Evolutionary conservation across 805 yeast genomes (phyloP).

Genomic region (Pichia pseudocactophila): DNA sequence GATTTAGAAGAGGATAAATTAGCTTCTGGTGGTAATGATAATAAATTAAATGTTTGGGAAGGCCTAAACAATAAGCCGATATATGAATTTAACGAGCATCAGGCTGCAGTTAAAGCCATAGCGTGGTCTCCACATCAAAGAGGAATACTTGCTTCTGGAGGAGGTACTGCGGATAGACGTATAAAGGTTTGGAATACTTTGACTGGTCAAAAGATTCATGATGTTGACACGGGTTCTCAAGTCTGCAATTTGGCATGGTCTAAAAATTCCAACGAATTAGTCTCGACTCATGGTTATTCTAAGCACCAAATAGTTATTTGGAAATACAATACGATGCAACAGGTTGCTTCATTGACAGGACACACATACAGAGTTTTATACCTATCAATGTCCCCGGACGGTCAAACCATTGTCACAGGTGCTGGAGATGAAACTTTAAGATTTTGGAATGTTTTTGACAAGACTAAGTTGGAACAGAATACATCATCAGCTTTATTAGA

Average conservation of each 20-base stretch:
- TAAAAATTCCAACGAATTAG: conserved; percentile 81
- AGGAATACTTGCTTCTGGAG: conserved; percentile 90
- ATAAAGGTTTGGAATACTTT: conserved; percentile 89
- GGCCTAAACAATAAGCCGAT: conserved; percentile 63
- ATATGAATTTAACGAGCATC: conserved; percentile 69
- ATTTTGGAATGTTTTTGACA: conserved; percentile 92
- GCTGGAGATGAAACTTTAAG: conserved; percentile 97
- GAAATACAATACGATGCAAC: conserved; percentile 91
- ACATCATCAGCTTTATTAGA: conserved; percentile 59
- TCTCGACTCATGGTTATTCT: conserved; percentile 91
- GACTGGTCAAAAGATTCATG: conserved; percentile 63
- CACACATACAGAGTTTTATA: conserved; percentile 90
- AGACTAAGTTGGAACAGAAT: conserved; percentile 47
- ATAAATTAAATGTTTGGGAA: conserved; percentile 80
- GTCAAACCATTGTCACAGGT: conserved; percentile 93
- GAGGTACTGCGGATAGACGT: conserved; percentile 90
- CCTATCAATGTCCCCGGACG: conserved; percentile 87
- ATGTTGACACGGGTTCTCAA: conserved; percentile 93
- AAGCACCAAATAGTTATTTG: conserved; percentile 85
- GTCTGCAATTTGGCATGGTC: conserved; percentile 95
- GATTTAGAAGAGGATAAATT: conserved; percentile 81
- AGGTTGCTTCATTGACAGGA: conserved; percentile 87
- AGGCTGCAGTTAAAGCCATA: conserved; percentile 92
- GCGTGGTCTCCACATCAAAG: conserved; percentile 98
- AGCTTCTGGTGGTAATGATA: conserved; percentile 95